Evolutionary conservation across 306 rosid genomes (phyloP).

Genomic region (Rosa rugosa): DNA sequence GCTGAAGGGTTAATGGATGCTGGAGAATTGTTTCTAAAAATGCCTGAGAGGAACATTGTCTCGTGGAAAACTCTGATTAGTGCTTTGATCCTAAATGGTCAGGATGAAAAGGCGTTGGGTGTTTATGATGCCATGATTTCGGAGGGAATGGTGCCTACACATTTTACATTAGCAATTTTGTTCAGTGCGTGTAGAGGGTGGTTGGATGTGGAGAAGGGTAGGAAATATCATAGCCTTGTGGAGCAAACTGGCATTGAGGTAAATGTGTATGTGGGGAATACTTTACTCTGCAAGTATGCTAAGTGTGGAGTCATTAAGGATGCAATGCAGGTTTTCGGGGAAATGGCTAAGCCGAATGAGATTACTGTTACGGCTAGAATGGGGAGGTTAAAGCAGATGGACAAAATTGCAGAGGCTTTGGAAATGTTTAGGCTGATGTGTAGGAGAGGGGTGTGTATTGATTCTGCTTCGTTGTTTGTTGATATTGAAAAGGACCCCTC

Average conservation of each 20-base stretch:
- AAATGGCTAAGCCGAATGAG: slow-evolving; percentile 59
- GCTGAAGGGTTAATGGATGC: slow-evolving; percentile 35
- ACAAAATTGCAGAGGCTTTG: slow-evolving; percentile 47
- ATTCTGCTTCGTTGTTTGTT: slow-evolving; percentile 56
- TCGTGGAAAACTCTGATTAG: slow-evolving; percentile 63
- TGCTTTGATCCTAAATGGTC: slow-evolving; percentile 50
- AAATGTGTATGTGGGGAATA: slow-evolving; percentile 55
- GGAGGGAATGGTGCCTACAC: slow-evolving; percentile 54
- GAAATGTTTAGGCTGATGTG: slow-evolving; percentile 58
- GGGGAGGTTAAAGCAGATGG: slow-evolving; percentile 49
- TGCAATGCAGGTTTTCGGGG: slow-evolving; percentile 52
- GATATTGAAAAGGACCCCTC: too few species aligned
- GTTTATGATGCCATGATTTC: slow-evolving; percentile 47
- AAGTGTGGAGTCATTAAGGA: slow-evolving; percentile 54
- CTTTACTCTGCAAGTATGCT: slow-evolving; percentile 57
- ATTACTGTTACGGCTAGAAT: slow-evolving; percentile 74
- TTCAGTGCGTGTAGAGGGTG: slow-evolving; percentile 55
- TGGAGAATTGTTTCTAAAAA: slow-evolving; percentile 45
- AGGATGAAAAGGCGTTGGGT: slow-evolving; percentile 47
- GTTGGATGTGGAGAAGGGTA: slow-evolving; percentile 48
- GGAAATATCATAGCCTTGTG: slow-evolving; percentile 58
- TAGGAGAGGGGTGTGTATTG: slow-evolving; percentile 52
- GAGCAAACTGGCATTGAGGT: slow-evolving; percentile 51
- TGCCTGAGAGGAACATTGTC: slow-evolving; percentile 66
- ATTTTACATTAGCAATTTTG: slow-evolving; percentile 59